Base-by-base conservation (phyloP, 2,329 filamentous ascomycete species). In the Pseudogymnoascus sp. region DNA sequence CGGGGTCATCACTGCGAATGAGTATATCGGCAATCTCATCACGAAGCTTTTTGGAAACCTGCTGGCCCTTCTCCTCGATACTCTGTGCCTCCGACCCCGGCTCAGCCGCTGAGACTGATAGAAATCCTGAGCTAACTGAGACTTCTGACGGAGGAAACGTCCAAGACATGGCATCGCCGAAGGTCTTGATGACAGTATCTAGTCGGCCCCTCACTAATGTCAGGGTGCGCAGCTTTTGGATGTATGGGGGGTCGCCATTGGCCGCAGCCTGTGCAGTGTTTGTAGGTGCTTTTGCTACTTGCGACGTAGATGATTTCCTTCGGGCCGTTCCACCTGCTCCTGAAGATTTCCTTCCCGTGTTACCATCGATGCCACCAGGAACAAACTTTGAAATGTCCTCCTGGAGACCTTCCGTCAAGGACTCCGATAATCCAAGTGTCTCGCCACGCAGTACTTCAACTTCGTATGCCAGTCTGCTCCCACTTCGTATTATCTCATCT, bases 111-210 rank as follows among this genome's bases (percentile, higher is more conserved):
- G 92, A 96, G 11, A 97, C 91, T 5, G 91, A 95, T 55, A 97
- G 85, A 70, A 97, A 92, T 0, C 90, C 92, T 0, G 91, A 93
- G 52, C 88, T 84, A 63, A 95, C 84, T 0, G 90, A 93, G 11
- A 92, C 77, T 72, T 96, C 92, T 0, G 90, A 95, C 0, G 93
- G 92, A 0, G 93, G 91, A 59, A 97, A 85, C 0, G 91, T 89
- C 82, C 96, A 97, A 69, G 95, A 89, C 90, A 97, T 96, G 33
- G 94, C 93, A 69, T 95, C 89, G 41, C 92, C 93, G 73, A 99
- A 99, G 0, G 88, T 89, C 73, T 90, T 89, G 70, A 97, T 92
- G 23, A 97, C 92, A 1, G 86, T 83, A 67, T 97, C 92, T 14
- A 99, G 82, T n/a, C 92, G 88, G 1, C 84, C 78, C 60, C 92